Percentiles rank a stretch among this genome's conserved stretches.
phyloP scores from a whole-genome alignment of 768 basidiomycete species.

The Sporobolomyces phaffii region DNA sequence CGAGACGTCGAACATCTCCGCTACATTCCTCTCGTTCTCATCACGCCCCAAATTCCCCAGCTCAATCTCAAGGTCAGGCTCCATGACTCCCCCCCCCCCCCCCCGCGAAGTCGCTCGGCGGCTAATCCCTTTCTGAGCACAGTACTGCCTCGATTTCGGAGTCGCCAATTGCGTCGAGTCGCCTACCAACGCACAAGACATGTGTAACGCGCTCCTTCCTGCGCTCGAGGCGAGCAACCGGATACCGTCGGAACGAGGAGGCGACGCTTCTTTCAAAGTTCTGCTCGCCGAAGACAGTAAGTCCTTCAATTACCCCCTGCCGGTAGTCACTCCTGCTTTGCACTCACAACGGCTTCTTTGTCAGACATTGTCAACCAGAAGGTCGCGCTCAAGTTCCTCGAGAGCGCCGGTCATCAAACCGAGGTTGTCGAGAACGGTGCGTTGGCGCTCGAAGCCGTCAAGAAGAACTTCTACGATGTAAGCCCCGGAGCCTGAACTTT shows the following conservation, averaged over 20 bases:
- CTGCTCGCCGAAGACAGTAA: constrained; percentile 85
- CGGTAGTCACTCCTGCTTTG: not conserved
- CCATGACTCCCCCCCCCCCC: constrained; percentile 59
- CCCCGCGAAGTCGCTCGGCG: constrained; percentile 54
- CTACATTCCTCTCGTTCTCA: constrained; percentile 89
- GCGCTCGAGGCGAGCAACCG: constrained; percentile 93
- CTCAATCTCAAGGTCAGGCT: constrained; percentile 41
- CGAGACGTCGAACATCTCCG: constrained; percentile 87
- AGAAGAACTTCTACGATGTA: constrained; percentile 50
- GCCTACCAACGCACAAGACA: constrained; percentile 77
- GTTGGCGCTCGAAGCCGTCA: constrained; percentile 86
- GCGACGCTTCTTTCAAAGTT: constrained; percentile 82
- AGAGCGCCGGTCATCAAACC: constrained; percentile 89
- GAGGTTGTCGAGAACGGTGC: constrained; percentile 97
- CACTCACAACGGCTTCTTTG: not conserved
- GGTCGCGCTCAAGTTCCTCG: constrained; percentile 89
- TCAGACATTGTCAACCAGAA: constrained; percentile 67
- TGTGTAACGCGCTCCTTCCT: constrained; percentile 83
- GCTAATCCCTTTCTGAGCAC: constrained; percentile 7
- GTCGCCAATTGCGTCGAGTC: constrained; percentile 92
- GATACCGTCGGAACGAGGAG: constrained; percentile 75
- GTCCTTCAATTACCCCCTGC: not conserved
- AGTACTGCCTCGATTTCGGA: constrained; percentile 49
- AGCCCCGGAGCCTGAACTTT: no score
- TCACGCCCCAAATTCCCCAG: constrained; percentile 40